Evolutionary conservation across 345 rosid species (phyloP).

Genomic region (Salix udensis): DNA sequence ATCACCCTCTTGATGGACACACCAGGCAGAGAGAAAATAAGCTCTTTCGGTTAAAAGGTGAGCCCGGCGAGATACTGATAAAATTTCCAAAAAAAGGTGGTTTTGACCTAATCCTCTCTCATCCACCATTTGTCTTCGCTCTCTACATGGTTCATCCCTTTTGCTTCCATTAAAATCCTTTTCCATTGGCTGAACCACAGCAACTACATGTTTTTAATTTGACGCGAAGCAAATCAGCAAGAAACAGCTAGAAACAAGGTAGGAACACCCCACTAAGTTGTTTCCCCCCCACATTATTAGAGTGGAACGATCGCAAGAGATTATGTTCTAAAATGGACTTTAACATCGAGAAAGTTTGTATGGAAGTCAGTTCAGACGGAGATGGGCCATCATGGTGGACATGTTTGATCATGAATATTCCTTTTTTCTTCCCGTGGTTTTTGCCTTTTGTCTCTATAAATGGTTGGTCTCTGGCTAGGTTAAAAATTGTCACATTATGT

Average conservation of each 20-base stretch:
- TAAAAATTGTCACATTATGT: not conserved
- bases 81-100: not conserved
- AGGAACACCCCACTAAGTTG: not conserved
- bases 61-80: not conserved
- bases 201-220: not conserved
- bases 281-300: conserved; percentile 28
- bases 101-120: conserved; percentile 7
- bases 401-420: no score
- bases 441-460: conserved; percentile 15
- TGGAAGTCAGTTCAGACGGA: conserved; percentile 31
- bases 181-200: not conserved
- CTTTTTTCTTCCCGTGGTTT: conserved; percentile 6
- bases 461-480: conserved; percentile 5
- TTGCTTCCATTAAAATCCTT: not conserved
- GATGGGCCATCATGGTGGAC: conserved; percentile 12
- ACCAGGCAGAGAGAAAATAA: not conserved
- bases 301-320: conserved; percentile 25
- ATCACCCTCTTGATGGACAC: conserved; percentile 1
- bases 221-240: not conserved
- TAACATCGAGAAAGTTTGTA: conserved; percentile 19
- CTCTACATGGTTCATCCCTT: not conserved
- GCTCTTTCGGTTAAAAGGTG: not conserved
- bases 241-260: no score
- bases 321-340: conserved; percentile 8
- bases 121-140: not conserved